phyloP scores from a whole-genome alignment of 2,329 filamentous ascomycete genomes.

The Penicillium palitans region DNA sequence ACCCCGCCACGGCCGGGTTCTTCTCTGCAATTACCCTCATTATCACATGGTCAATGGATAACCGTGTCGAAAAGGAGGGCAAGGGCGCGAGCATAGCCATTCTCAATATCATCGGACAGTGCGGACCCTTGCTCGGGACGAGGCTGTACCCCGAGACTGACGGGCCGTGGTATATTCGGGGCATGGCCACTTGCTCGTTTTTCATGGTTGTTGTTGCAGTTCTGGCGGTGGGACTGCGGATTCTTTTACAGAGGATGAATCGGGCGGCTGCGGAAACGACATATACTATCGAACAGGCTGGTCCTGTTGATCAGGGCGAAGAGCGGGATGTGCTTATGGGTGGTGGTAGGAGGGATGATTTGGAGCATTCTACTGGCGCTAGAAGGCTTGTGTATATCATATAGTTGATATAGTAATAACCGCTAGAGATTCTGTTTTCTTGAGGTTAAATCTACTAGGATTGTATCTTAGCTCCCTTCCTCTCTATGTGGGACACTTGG shows the following conservation, averaged over 20 bases:
- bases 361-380: constrained; percentile 22
- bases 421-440: neutral
- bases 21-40: constrained; percentile 81
- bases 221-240: constrained; percentile 56
- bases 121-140: constrained; percentile 70
- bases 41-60: constrained; percentile 87
- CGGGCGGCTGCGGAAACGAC: constrained; percentile 4
- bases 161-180: constrained; percentile 61
- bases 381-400: constrained; percentile 32
- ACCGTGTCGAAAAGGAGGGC: constrained; percentile 67
- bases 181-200: constrained; percentile 63
- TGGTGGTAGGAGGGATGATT: constrained; percentile 20
- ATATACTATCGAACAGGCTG: constrained; percentile 10
- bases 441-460: neutral
- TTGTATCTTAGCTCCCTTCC: neutral
- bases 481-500: no score
- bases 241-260: constrained; percentile 57
- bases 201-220: constrained; percentile 64
- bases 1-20: constrained; percentile 76
- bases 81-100: constrained; percentile 77
- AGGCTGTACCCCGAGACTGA: constrained; percentile 62
- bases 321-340: constrained; percentile 36
- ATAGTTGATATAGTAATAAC: neutral
- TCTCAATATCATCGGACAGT: constrained; percentile 78
- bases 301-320: constrained; percentile 21